These are phyloP conservation scores for Aspergillus sclerotioniger DNA, from an alignment of 495 filamentous ascomycete species.

Conservation along the genomic window DNA sequence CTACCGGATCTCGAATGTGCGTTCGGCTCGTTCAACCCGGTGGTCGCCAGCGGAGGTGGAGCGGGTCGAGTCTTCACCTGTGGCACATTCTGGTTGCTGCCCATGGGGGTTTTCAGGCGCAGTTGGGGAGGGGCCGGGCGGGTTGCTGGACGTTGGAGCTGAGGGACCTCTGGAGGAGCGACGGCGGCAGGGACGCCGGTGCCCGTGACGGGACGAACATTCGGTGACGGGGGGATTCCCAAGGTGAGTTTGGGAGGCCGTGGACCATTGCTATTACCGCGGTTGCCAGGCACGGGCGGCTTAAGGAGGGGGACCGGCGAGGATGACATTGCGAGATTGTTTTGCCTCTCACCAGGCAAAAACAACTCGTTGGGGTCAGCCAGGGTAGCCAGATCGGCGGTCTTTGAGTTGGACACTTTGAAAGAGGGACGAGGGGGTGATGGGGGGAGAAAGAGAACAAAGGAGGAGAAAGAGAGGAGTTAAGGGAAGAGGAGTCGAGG, in stretches of 20 bases:
- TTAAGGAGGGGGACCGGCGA: constrained; percentile 72
- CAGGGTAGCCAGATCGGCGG: constrained; percentile 43
- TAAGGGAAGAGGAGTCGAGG: constrained; percentile 1
- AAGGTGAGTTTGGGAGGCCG: constrained; percentile 78
- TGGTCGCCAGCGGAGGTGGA: constrained; percentile 49
- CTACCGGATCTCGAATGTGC: constrained; percentile 74
- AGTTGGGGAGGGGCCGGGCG: constrained; percentile 68
- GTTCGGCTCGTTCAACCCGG: constrained; percentile 68
- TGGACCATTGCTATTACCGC: constrained; percentile 52
- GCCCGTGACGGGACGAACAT: constrained; percentile 62
- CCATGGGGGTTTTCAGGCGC: constrained; percentile 81
- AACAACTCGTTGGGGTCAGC: constrained; percentile 50
- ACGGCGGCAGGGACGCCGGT: constrained; percentile 30
- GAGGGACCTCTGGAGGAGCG: constrained; percentile 23
- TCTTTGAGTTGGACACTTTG: constrained; percentile 22
- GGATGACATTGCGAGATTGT: constrained; percentile 68
- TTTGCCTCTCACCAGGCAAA: constrained; percentile 47
- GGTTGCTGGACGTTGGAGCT: constrained; percentile 34
- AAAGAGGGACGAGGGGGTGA: constrained; percentile 13
- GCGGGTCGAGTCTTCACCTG: constrained; percentile 56
- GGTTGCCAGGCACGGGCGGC: constrained; percentile 75
- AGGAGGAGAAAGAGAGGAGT: constrained; percentile 4
- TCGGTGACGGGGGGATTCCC: constrained; percentile 82
- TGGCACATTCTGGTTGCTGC: constrained; percentile 61
- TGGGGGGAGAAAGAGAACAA: constrained; percentile 3